Percentiles rank a stretch among this genome's conserved stretches.
Evolutionary conservation across 1,139 yeast genomes (phyloP).

Genomic region (Pneumocystis wakefieldiae): DNA sequence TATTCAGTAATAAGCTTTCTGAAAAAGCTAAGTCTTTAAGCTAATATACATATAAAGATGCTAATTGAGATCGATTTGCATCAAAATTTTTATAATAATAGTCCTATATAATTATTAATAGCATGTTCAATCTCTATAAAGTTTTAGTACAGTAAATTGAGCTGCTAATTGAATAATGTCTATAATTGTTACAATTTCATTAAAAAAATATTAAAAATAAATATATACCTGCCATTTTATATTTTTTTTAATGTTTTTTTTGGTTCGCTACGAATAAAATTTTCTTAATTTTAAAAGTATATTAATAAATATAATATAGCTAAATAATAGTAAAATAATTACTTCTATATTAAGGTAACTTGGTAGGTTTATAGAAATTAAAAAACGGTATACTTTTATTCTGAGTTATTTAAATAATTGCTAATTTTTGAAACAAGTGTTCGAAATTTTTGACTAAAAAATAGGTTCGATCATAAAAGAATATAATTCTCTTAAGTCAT

Average conservation of each 20-base stretch:
- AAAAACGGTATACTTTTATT: background rate
- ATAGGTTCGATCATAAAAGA: background rate
- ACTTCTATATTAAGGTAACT: background rate
- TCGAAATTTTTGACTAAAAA: background rate
- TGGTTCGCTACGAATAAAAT: background rate
- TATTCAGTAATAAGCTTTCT: constrained; percentile 15
- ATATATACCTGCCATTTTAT: background rate
- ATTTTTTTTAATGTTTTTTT: background rate
- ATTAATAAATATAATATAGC: background rate
- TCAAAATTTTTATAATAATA: constrained; percentile 95
- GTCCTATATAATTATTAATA: constrained; percentile 37
- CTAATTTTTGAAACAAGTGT: background rate
- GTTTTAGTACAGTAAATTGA: constrained; percentile 5
- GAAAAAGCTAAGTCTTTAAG: background rate
- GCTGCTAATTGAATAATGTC: constrained; percentile 2
- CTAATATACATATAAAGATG: constrained; percentile 57
- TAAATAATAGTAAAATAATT: background rate
- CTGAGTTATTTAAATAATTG: background rate
- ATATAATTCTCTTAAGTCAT: background rate
- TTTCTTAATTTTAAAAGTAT: background rate
- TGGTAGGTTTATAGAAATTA: background rate
- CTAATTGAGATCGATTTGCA: constrained; percentile 79
- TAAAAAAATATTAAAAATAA: background rate
- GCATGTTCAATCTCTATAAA: constrained; percentile 35
- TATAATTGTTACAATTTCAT: background rate